Conservation (phyloP, 768 basidiomycete genomes). For the Phanerochaete carnosa region DNA sequence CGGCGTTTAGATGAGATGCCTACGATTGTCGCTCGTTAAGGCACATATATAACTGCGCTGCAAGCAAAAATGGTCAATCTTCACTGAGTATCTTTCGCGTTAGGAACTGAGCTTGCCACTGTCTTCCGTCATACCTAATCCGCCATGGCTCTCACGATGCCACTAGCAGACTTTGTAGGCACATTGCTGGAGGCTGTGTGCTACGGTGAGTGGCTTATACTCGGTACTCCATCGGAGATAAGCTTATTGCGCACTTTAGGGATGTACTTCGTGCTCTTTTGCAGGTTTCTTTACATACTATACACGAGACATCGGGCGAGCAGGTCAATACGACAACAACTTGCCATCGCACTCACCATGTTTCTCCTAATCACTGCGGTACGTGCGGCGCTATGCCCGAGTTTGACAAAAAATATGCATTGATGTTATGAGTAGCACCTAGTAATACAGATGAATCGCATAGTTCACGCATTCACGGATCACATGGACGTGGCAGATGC, state of each 20-base stretch:
- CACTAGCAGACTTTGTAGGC: constrained; percentile 9
- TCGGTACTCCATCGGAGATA: too few relatives aligned
- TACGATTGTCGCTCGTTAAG: background rate
- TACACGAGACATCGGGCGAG: background rate
- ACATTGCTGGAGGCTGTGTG: constrained; percentile 8
- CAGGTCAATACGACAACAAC: background rate
- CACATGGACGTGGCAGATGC: constrained; percentile 12
- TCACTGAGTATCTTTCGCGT: too few relatives aligned
- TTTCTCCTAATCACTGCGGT: constrained; percentile 19
- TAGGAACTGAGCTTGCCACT: background rate
- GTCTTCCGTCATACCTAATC: background rate
- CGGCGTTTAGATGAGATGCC: background rate
- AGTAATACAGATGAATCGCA: constrained; percentile 19
- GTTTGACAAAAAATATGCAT: too few relatives aligned
- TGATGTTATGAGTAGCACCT: constrained; percentile 20
- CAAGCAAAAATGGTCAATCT: background rate
- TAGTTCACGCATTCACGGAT: constrained; percentile 23
- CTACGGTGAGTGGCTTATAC: constrained; percentile 6
- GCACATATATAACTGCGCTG: background rate
- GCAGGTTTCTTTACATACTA: constrained; percentile 4
- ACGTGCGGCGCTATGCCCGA: background rate
- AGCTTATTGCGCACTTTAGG: background rate
- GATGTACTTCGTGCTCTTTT: constrained; percentile 3
- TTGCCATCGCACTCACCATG: constrained; percentile 5
- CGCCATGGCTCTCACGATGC: constrained; percentile 7